Evolutionary conservation across 1,284 basidiomycete genomes (phyloP), one percentile per base, ranked within the genome.

Genomic region (Thelephora terrestris): DNA sequence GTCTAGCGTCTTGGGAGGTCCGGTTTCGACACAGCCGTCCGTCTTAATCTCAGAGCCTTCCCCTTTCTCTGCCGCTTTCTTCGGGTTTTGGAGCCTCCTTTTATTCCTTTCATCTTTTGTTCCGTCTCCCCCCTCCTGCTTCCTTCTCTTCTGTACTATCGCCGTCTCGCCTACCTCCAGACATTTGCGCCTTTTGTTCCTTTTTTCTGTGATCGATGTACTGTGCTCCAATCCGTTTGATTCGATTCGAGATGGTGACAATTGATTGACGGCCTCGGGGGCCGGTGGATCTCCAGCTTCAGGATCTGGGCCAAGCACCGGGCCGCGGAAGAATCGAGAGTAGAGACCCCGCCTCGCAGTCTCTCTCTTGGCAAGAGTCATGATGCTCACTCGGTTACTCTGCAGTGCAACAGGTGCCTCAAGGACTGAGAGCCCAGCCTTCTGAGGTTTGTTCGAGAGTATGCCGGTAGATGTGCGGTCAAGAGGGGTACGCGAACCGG

Each of bases 301-400:
- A 21, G 59, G 55, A 21, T 78, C 72, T 9, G 75, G 71, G 5
- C 74, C 71, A 45, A 84, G 61, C 35, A 83, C 65, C 32, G 85
- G 74, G 0, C 91, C 91, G 20, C 84, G 76, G 58, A 86, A 84
- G 63, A 95, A 95, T 47, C 74, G 73, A 2, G 87, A 75, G 62
- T 95, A 95, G 2, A 95, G 71, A 27, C 73, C 74, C 24, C 77
- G 70, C 50, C 75, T 76, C 0, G 91, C 91, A 14, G 85, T 78
- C 57, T 91, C 87, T 47, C 82, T 73, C 63, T 91, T 90, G 5
- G 85, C 83, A 2, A 71, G 64, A 0, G 79, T 74, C 47, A 89
- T 64, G 10, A 91, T 67, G 52, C 71, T 79, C 20, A 76, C 60
- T 42, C 68, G 71, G 38, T 55, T 59, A 36, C 57, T 68, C 58